These are phyloP conservation scores for Carex parvula DNA, from an alignment of 176 grass and related monocot genomes.

Conservation along the genomic window DNA sequence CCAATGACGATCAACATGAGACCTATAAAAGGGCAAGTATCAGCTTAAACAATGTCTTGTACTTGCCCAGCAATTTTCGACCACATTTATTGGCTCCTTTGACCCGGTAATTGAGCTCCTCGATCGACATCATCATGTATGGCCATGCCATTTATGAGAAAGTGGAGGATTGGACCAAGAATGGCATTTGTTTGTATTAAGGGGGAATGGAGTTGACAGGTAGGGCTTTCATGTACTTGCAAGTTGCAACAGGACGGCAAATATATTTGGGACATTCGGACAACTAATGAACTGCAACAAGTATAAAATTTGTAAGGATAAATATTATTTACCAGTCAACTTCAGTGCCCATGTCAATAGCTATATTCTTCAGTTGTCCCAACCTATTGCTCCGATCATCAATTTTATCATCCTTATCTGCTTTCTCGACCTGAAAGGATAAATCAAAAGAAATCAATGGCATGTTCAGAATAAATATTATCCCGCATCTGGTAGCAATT, in stretches of 20 bases:
- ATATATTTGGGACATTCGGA: neutral
- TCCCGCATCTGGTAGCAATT: neutral
- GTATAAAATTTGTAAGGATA: neutral
- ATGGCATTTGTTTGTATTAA: neutral
- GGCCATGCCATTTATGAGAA: constrained; percentile 1
- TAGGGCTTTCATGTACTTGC: neutral
- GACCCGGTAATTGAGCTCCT: constrained; percentile 60
- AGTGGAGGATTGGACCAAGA: neutral
- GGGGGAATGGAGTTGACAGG: neutral
- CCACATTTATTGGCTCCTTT: constrained; percentile 75
- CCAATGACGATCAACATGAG: neutral
- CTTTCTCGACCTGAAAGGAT: constrained; percentile 46
- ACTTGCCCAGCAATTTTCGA: constrained; percentile 73
- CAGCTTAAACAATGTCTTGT: neutral
- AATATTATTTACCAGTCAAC: constrained; percentile 49
- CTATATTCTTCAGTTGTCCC: constrained; percentile 63
- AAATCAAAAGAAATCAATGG: neutral
- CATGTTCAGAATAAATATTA: neutral
- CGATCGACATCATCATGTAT: constrained; percentile 46
- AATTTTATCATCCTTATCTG: constrained; percentile 66
- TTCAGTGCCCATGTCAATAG: constrained; percentile 73
- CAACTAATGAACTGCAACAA: neutral
- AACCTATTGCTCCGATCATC: constrained; percentile 52
- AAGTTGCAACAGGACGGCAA: neutral
- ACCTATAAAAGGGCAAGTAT: neutral